Evolutionary conservation across 306 rosid species (phyloP).

Genomic region (Fagus crenata): DNA sequence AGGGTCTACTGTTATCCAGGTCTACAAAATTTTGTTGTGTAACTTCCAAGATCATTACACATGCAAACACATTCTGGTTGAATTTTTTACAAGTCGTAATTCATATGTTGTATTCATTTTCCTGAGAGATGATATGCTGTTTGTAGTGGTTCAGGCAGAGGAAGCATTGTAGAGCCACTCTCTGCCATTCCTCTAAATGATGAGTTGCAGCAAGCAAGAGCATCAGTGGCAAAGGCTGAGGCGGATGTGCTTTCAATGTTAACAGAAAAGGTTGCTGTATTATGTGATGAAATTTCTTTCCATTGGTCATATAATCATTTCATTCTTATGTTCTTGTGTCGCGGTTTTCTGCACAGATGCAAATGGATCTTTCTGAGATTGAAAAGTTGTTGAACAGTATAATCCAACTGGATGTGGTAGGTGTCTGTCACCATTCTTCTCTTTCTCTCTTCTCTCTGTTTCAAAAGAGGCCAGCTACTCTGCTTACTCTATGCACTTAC

Average conservation of each 20-base stretch:
- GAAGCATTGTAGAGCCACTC: conserved; percentile 79
- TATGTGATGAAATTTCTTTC: conserved; percentile 31
- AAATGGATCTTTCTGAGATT: conserved; percentile 66
- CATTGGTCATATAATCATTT: conserved; percentile 10
- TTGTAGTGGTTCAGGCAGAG: conserved; percentile 68
- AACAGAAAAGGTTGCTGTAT: conserved; percentile 63
- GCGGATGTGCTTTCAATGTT: conserved; percentile 73
- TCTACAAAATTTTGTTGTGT: conserved; percentile 37
- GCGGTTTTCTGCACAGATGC: conserved; percentile 62
- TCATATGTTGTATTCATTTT: conserved; percentile 20
- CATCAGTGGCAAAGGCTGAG: conserved; percentile 76
- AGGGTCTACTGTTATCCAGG: conserved; percentile 87
- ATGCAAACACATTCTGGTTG: conserved; percentile 24
- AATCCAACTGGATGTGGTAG: conserved; percentile 84
- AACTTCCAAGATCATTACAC: conserved; percentile 22
- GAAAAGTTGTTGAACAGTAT: conserved; percentile 54
- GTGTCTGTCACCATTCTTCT: conserved; percentile 30
- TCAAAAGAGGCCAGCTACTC: background rate
- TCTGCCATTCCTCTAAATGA: conserved; percentile 82
- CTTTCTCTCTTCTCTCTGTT: conserved; percentile 18
- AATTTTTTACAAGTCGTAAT: conserved; percentile 16
- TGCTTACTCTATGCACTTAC: conserved; percentile 5
- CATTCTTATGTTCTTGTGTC: conserved; percentile 21
- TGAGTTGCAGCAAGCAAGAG: conserved; percentile 82
- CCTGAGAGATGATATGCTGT: conserved; percentile 47